A percentile compares a stretch with the other conserved stretches of the same genome.
Evolutionary conservation across 2,329 filamentous ascomycete species (phyloP).

Genomic region (Colletotrichum magnum): DNA sequence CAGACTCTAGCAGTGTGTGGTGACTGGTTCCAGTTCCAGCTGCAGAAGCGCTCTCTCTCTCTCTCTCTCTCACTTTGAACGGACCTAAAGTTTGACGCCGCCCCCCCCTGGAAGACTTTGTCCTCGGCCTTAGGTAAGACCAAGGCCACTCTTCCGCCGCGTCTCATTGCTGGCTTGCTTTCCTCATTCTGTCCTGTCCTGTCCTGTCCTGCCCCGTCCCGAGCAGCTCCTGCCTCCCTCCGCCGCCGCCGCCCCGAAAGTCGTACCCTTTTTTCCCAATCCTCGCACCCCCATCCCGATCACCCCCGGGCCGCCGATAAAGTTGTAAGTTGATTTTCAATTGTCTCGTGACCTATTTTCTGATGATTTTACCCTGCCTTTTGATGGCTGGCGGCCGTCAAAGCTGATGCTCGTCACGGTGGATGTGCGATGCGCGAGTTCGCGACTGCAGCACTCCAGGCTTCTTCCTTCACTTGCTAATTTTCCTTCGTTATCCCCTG

Average conservation of each 20-base stretch:
- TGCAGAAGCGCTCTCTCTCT: slow-evolving; percentile 17
- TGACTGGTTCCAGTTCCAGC: slow-evolving; percentile 20
- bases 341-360: slow-evolving; percentile 47
- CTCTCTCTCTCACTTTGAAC: not conserved
- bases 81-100: no score
- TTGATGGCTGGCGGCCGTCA: slow-evolving; percentile 45
- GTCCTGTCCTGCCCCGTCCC: slow-evolving; percentile 43
- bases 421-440: slow-evolving; percentile 32
- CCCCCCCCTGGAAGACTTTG: not conserved
- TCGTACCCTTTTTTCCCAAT: slow-evolving; percentile 43
- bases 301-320: slow-evolving; percentile 48
- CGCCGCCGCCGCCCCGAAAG: slow-evolving; percentile 35
- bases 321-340: slow-evolving; percentile 42
- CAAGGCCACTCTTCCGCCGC: slow-evolving; percentile 15
- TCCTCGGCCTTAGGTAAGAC: slow-evolving; percentile 35
- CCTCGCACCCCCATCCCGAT: slow-evolving; percentile 46
- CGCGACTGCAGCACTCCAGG: slow-evolving; percentile 29
- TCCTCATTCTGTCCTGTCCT: slow-evolving; percentile 20
- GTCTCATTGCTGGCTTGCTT: slow-evolving; percentile 12
- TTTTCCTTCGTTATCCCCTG: slow-evolving; percentile 6
- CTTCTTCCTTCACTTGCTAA: slow-evolving; percentile 2
- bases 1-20: no score
- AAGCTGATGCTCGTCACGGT: slow-evolving; percentile 42
- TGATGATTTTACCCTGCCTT: slow-evolving; percentile 41
- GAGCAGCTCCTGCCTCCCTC: slow-evolving; percentile 50